These are phyloP conservation scores for Rhipidocladum racemiflorum DNA, from an alignment of 176 grass and related monocot genomes.

Conservation along the genomic window DNA sequence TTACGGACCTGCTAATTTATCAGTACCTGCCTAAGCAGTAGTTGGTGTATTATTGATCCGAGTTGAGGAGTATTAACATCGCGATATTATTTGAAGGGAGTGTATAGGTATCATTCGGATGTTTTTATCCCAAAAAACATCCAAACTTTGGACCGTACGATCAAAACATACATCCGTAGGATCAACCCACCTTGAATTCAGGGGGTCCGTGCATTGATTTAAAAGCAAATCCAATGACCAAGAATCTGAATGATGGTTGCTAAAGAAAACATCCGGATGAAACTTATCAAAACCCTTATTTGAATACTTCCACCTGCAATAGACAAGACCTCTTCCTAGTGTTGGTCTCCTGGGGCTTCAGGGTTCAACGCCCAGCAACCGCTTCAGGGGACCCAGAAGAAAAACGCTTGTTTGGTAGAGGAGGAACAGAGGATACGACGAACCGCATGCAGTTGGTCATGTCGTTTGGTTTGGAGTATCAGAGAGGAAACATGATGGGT, in stretches of 20 bases:
- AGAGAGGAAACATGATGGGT: neutral
- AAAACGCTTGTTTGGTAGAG: neutral
- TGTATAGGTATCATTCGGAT: no score
- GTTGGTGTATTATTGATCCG: neutral
- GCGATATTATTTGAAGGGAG: neutral
- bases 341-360: neutral
- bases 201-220: no score
- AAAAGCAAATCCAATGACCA: no score
- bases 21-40: neutral
- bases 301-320: neutral
- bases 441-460: neutral
- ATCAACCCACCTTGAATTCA: no score
- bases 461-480: neutral
- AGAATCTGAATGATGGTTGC: no score
- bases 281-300: no score
- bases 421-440: neutral
- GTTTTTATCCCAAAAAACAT: no score
- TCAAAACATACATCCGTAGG: no score
- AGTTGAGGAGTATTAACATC: neutral
- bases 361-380: constrained; percentile 8
- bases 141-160: no score
- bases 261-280: no score
- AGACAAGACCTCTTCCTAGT: neutral
- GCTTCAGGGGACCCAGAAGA: neutral
- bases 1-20: neutral